Conservation (phyloP, 2,329 filamentous ascomycete species). For the Fusarium verticillioides region DNA sequence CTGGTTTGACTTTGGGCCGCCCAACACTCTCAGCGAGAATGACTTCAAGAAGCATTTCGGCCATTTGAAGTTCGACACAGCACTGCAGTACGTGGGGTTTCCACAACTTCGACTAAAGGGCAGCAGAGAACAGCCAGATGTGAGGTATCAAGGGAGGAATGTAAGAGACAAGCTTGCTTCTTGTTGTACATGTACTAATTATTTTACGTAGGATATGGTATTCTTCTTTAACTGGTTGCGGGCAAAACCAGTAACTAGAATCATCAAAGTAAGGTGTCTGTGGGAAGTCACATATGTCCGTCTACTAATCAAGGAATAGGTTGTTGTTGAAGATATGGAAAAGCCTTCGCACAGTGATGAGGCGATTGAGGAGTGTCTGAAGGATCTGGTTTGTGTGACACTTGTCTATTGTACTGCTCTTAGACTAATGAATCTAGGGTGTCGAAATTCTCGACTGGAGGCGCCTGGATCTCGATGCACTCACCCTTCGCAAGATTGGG, state of each 20-base stretch:
- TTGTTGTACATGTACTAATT: no score
- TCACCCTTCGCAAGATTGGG: not conserved
- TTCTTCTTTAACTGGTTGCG: slow-evolving; percentile 19
- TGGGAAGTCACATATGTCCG: no score
- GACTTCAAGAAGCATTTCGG: slow-evolving; percentile 1
- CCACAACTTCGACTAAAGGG: slow-evolving; percentile 1
- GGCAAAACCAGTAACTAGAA: not conserved
- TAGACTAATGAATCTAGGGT: not conserved
- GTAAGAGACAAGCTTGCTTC: not conserved
- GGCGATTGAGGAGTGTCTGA: slow-evolving; percentile 8
- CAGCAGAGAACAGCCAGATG: not conserved
- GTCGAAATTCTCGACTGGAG: not conserved
- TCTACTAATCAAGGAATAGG: not conserved
- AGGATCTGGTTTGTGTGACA: not conserved
- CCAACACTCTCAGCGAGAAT: not conserved
- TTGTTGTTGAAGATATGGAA: slow-evolving; percentile 16
- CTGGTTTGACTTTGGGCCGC: not conserved
- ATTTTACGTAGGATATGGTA: not conserved
- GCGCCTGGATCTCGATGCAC: not conserved
- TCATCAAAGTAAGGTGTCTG: not conserved
- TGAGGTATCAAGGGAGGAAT: not conserved
- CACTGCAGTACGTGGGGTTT: slow-evolving; percentile 18
- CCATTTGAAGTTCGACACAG: slow-evolving; percentile 5
- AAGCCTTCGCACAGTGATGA: slow-evolving; percentile 21
- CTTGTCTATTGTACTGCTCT: no score